Evolutionary conservation across 768 basidiomycete genomes (phyloP).

Genomic region (Fomitopsis pulvina): DNA sequence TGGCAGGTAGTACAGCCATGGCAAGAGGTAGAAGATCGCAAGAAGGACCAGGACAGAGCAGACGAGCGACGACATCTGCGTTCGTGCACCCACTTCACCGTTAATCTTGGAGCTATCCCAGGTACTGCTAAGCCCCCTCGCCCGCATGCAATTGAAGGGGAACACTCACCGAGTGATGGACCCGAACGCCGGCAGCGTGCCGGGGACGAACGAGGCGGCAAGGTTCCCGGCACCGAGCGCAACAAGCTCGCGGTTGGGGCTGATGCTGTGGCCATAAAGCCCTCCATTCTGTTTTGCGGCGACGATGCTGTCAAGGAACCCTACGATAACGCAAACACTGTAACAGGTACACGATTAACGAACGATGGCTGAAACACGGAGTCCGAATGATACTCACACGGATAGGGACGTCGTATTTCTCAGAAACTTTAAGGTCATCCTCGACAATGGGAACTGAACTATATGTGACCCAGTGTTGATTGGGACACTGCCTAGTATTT

Average conservation of each 20-base stretch:
- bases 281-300: constrained; percentile 90
- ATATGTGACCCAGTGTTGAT: constrained; percentile 55
- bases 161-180: constrained; percentile 74
- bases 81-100: constrained; percentile 80
- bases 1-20: constrained; percentile 79
- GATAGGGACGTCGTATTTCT: constrained; percentile 81
- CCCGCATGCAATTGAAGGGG: not conserved
- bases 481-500: constrained; percentile 75
- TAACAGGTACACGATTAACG: not conserved
- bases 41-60: constrained; percentile 70
- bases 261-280: constrained; percentile 82
- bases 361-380: not conserved
- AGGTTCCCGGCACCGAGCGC: constrained; percentile 86
- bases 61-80: constrained; percentile 84
- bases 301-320: constrained; percentile 92
- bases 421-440: constrained; percentile 55
- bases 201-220: constrained; percentile 72
- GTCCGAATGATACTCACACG: constrained; percentile 38
- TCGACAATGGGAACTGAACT: constrained; percentile 66
- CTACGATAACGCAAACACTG: constrained; percentile 75
- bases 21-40: constrained; percentile 86
- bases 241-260: constrained; percentile 92
- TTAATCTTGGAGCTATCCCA: constrained; percentile 69
- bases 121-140: not conserved
- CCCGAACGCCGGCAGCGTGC: constrained; percentile 88